These are phyloP conservation scores for Paralagenidium karlingii DNA, from an alignment of 352 stramenopile genomes.

Conservation along the genomic window DNA sequence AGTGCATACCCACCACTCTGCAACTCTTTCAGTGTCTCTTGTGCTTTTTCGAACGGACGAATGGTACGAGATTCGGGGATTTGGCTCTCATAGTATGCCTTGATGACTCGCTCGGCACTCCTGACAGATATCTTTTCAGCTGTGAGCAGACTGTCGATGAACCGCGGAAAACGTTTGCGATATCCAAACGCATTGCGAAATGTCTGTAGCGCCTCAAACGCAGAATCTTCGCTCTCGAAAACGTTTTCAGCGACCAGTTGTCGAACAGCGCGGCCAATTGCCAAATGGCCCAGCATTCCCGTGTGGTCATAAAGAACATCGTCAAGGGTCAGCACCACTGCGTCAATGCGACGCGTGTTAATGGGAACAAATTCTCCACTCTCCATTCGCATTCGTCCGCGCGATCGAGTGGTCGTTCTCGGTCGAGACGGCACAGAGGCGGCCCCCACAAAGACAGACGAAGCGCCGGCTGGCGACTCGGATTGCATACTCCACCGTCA, in stretches of 20 bases:
- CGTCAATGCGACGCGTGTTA: conserved; percentile 20
- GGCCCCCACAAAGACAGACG: too few relatives aligned
- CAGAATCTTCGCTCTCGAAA: conserved; percentile 48
- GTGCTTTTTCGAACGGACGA: conserved; percentile 35
- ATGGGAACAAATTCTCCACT: too few relatives aligned
- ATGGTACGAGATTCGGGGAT: conserved; percentile 57
- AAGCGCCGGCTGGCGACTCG: too few relatives aligned
- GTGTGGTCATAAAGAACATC: conserved; percentile 82
- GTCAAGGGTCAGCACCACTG: conserved; percentile 75
- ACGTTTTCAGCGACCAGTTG: conserved; percentile 55
- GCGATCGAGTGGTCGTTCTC: too few relatives aligned
- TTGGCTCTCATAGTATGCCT: conserved; percentile 69
- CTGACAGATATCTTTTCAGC: conserved; percentile 23
- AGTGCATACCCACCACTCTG: conserved; percentile 37
- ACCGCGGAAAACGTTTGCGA: conserved; percentile 72
- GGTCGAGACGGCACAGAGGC: too few relatives aligned
- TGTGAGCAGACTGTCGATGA: conserved; percentile 60
- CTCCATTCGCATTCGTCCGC: too few relatives aligned
- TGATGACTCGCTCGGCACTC: conserved; percentile 45
- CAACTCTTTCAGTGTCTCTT: conserved; percentile 39
- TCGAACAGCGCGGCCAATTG: conserved; percentile 60
- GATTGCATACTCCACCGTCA: too few relatives aligned
- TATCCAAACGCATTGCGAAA: conserved; percentile 77
- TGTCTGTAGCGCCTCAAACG: conserved; percentile 57
- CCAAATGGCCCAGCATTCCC: conserved; percentile 61